Evolutionary conservation across 768 basidiomycete species (phyloP).

Genomic region (Boletus bicolor): DNA sequence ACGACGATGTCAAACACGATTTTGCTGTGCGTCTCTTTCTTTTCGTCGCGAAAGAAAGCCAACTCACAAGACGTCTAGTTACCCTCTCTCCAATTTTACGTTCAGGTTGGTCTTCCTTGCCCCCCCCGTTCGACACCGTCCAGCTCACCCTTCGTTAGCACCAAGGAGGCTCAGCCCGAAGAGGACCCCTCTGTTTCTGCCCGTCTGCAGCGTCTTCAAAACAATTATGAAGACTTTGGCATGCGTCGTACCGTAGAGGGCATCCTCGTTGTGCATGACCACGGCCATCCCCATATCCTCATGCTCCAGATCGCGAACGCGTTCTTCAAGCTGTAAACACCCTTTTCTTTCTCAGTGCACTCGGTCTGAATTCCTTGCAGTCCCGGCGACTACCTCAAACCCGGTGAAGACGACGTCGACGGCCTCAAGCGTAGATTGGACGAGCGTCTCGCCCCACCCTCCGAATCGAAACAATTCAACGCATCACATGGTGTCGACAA

Average conservation of each 20-base stretch:
- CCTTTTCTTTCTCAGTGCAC: neutral
- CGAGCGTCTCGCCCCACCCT: constrained; percentile 80
- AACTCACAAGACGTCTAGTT: constrained; percentile 40
- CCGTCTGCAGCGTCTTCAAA: constrained; percentile 88
- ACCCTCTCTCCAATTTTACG: constrained; percentile 87
- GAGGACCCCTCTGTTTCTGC: constrained; percentile 97
- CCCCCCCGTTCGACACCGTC: constrained; percentile 1
- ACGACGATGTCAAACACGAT: constrained; percentile 51
- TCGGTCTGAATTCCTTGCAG: constrained; percentile 35
- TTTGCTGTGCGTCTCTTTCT: constrained; percentile 37
- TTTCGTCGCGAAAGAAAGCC: neutral
- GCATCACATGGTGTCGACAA: constrained; percentile 73
- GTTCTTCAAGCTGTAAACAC: constrained; percentile 94
- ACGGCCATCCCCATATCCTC: constrained; percentile 95
- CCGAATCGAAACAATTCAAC: constrained; percentile 72
- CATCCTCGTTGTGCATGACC: constrained; percentile 79
- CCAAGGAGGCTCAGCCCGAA: constrained; percentile 94
- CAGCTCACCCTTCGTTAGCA: constrained; percentile 45
- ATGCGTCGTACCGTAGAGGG: constrained; percentile 95
- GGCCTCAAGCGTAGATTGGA: constrained; percentile 89
- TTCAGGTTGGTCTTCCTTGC: constrained; percentile 57
- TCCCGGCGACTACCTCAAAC: constrained; percentile 98
- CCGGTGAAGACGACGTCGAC: constrained; percentile 89
- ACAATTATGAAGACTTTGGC: constrained; percentile 96
- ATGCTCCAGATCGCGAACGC: constrained; percentile 99